Percentiles rank a stretch among this genome's conserved stretches.
Evolutionary conservation across 1,284 basidiomycete species (phyloP).

Genomic region (Trichosporon coremiiforme): DNA sequence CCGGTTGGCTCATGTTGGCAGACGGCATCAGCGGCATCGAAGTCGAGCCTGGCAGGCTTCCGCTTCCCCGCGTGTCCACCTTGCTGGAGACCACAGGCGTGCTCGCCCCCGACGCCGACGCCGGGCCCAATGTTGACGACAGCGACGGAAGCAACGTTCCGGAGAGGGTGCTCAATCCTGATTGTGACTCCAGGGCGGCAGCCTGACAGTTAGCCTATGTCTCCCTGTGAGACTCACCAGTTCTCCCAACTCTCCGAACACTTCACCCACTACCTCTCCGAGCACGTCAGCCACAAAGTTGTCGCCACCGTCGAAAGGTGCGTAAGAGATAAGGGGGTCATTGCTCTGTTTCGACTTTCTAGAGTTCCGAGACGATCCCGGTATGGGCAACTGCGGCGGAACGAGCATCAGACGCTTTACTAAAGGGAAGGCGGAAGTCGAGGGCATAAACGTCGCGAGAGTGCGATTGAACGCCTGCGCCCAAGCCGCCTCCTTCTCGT

Average conservation of each 20-base stretch:
- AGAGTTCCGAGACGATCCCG: neutral
- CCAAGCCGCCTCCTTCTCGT: conserved; percentile 28
- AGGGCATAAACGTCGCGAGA: conserved; percentile 57
- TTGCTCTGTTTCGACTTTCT: conserved; percentile 8
- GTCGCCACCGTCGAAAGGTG: conserved; percentile 41
- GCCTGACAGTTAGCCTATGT: conserved; percentile 41
- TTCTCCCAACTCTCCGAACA: conserved; percentile 76
- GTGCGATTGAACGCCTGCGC: conserved; percentile 42
- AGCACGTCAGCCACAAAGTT: conserved; percentile 77
- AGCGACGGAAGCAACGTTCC: conserved; percentile 53
- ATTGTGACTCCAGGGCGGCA: conserved; percentile 52
- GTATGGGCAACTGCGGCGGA: conserved; percentile 58
- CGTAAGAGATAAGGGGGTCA: conserved; percentile 32
- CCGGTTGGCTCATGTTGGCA: conserved; percentile 37
- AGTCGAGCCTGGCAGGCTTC: conserved; percentile 26
- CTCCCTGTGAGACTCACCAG: conserved; percentile 55
- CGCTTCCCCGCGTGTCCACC: neutral
- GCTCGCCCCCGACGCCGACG: conserved; percentile 18
- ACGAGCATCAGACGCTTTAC: conserved; percentile 58
- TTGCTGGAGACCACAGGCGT: neutral
- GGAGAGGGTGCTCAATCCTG: conserved; percentile 54
- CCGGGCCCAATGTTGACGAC: conserved; percentile 35
- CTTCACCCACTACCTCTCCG: conserved; percentile 79
- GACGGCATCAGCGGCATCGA: conserved; percentile 28
- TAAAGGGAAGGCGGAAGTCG: conserved; percentile 70